Evolutionary conservation across 306 rosid species (phyloP).

Genomic region (Quercus aquifolioides): DNA sequence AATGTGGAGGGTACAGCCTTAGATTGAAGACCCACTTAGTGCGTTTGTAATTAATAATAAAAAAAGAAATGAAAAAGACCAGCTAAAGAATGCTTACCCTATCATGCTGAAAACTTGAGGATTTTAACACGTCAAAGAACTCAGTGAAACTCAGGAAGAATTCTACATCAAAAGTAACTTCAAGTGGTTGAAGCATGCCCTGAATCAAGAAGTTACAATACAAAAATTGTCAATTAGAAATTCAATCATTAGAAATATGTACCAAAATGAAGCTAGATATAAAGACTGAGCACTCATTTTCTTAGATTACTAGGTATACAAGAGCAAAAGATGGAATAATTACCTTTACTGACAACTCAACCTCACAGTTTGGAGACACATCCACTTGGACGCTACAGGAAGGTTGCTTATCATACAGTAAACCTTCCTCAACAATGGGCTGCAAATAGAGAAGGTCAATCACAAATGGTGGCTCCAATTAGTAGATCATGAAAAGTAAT

Average conservation of each 20-base stretch:
- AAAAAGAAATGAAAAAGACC: not conserved
- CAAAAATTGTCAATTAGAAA: conserved; percentile 1
- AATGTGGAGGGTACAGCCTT: no score
- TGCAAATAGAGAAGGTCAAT: conserved; percentile 38
- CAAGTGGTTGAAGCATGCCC: conserved; percentile 69
- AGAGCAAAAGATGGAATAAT: conserved; percentile 12
- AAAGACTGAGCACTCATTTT: conserved; percentile 17
- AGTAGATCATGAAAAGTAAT: not conserved
- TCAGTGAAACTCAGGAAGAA: conserved; percentile 38
- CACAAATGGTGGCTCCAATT: not conserved
- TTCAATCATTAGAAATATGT: not conserved
- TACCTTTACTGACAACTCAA: conserved; percentile 67
- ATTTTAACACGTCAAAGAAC: conserved; percentile 52
- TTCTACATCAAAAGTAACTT: conserved; percentile 56
- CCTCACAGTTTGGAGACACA: conserved; percentile 46
- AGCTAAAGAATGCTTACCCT: conserved; percentile 50
- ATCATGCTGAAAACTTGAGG: conserved; percentile 60
- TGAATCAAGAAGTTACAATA: conserved; percentile 26
- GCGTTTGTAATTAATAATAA: no score
- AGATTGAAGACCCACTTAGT: no score
- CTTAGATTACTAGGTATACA: conserved; percentile 8
- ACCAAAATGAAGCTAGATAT: not conserved
- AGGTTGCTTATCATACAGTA: conserved; percentile 36
- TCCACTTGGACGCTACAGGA: conserved; percentile 55
- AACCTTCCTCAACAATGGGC: conserved; percentile 37